Evolutionary conservation across 2,329 filamentous ascomycete genomes (phyloP).

Genomic region (Aspergillus latus): DNA sequence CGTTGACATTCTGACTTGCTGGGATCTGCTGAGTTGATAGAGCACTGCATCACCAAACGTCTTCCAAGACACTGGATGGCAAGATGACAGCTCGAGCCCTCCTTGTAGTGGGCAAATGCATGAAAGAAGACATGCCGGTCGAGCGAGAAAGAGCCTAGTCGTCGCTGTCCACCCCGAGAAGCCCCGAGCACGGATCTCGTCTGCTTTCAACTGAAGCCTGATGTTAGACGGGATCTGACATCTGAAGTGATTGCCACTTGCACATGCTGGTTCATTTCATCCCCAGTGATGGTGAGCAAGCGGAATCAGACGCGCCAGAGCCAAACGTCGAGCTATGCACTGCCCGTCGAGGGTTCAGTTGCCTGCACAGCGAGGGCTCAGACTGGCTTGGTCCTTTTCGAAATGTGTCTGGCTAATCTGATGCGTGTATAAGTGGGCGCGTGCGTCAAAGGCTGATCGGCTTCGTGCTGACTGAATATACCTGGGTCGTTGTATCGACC

Average conservation of each 20-base stretch:
- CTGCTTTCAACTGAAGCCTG: background rate
- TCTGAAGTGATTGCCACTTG: background rate
- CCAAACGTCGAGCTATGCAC: slow-evolving; percentile 1
- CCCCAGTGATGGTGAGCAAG: background rate
- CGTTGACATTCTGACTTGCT: background rate
- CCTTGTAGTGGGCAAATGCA: no score
- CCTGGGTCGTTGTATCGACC: slow-evolving; percentile 10
- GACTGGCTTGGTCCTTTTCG: slow-evolving; percentile 7
- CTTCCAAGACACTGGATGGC: background rate
- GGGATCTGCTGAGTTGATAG: background rate
- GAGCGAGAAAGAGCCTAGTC: background rate
- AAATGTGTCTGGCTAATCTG: slow-evolving; percentile 12
- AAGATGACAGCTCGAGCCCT: background rate
- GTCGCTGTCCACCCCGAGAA: background rate
- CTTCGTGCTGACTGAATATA: slow-evolving; percentile 11
- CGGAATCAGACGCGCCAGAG: background rate
- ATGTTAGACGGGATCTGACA: background rate
- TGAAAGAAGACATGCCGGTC: background rate
- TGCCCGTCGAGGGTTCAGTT: slow-evolving; percentile 3
- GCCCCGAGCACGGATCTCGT: background rate
- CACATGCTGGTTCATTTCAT: background rate
- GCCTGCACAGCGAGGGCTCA: slow-evolving; percentile 5
- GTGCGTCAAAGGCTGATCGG: slow-evolving; percentile 5
- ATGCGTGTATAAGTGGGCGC: background rate
- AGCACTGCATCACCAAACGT: background rate